Percentiles rank a stretch among this genome's conserved stretches.
Evolutionary conservation across 805 yeast species (phyloP).

Genomic region (Sporopachydermia lactativora): DNA sequence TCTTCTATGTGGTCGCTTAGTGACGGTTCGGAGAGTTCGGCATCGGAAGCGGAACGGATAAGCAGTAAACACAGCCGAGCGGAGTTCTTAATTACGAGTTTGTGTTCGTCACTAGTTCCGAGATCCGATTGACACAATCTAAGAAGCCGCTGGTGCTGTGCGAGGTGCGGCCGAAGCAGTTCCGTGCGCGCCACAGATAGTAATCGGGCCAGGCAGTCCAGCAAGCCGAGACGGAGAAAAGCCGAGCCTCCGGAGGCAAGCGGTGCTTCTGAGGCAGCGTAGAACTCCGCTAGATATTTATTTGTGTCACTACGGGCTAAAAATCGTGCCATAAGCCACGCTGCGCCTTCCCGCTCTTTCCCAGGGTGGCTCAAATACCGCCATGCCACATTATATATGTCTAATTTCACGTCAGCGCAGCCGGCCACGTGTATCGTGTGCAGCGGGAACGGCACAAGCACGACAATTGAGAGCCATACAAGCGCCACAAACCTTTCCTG

Average conservation of each 20-base stretch:
- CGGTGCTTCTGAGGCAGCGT: slow-evolving; percentile 1
- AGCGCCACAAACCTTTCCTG: slow-evolving; percentile 34
- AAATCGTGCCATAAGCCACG: slow-evolving; percentile 36
- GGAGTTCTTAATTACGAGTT: slow-evolving; percentile 18
- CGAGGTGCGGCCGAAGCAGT: neutral
- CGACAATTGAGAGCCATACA: slow-evolving; percentile 59
- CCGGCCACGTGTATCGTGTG: slow-evolving; percentile 20
- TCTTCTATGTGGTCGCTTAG: slow-evolving; percentile 24
- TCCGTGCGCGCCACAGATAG: slow-evolving; percentile 3
- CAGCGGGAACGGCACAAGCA: slow-evolving; percentile 63
- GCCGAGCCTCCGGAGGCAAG: slow-evolving; percentile 6
- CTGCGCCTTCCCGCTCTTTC: slow-evolving; percentile 41
- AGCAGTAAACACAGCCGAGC: slow-evolving; percentile 26
- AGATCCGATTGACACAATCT: neutral
- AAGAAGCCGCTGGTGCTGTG: neutral
- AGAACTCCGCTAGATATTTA: slow-evolving; percentile 16
- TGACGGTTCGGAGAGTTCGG: slow-evolving; percentile 6
- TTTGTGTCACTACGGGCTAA: slow-evolving; percentile 33
- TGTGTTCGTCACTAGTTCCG: neutral
- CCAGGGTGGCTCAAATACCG: slow-evolving; percentile 31
- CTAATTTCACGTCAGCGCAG: slow-evolving; percentile 12
- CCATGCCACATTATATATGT: slow-evolving; percentile 24
- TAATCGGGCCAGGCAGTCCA: slow-evolving; percentile 5
- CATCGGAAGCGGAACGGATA: slow-evolving; percentile 7
- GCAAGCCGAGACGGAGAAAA: slow-evolving; percentile 4